Base-by-base conservation (phyloP, 2,329 filamentous ascomycete genomes). In the Trichoderma lentiforme region DNA sequence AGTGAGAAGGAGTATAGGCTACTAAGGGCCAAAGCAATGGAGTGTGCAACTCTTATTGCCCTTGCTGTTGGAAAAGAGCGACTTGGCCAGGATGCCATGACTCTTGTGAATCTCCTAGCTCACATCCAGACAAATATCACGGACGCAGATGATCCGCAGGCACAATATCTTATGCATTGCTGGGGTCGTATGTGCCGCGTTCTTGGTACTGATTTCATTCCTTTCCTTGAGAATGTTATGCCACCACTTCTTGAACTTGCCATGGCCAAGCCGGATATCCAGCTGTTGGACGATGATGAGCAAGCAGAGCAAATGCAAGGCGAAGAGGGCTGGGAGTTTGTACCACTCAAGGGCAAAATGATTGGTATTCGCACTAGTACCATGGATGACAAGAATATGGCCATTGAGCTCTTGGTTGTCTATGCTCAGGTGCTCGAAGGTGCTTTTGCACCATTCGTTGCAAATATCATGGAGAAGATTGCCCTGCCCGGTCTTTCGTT, bases 161-260 rank as follows among this genome's bases (percentile, higher is more conserved):
- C 94, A 18, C 95, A 97, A 78, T 99, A 99, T 81, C 88, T 99
- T 43, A 93, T 99, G 83, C 96, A 99, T 86, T 99, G 96, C 84
- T 99, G 96, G 96, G 96, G 96, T 67, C 91, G 96, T 63, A 99
- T 99, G 96, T 98, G 95, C 83, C 92, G 96, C 75, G 95, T 99
- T 34, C 88, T 99, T 74, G 94, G 93, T 24, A 85, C 89, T 62
- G 95, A 98, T 77, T 99, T 99, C 82, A 86, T 98, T 14, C 95
- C 95, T 18, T 99, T 97, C 86, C 87, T 99, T 69, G 90, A 92
- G 47, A 95, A 90, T 64, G 96, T 99, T 74, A 98, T 99, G 90
- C 95, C 95, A 7, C 96, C 96, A 24, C 87, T 99, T 71, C 87
- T 98, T 72, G 92, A 97, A 79, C 88, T 98, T 74, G 96, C 95